These are phyloP conservation scores for Petunia axillaris DNA, from an alignment of 257 asterid genomes.

Conservation along the genomic window DNA sequence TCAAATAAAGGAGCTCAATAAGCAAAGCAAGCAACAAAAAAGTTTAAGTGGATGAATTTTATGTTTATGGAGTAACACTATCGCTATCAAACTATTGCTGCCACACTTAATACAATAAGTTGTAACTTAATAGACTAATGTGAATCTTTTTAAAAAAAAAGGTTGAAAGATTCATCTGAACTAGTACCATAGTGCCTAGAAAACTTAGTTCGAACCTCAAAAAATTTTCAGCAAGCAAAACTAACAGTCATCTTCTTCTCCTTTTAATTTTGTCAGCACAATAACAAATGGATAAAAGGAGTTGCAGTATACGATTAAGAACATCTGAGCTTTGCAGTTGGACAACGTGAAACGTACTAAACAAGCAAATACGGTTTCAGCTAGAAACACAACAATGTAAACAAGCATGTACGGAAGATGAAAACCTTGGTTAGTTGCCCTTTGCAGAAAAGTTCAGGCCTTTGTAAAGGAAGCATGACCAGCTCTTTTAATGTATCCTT, in stretches of 20 bases:
- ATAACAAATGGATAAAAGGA: conserved; percentile 3
- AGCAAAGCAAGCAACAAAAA: background rate
- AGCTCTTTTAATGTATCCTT: conserved; percentile 86
- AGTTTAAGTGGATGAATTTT: background rate
- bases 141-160: background rate
- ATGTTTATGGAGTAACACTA: background rate
- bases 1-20: conserved; percentile 4
- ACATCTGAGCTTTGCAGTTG: conserved; percentile 3
- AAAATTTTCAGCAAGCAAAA: background rate
- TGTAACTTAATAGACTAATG: background rate
- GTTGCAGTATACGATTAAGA: background rate
- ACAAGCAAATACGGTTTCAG: conserved; percentile 12
- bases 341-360: background rate
- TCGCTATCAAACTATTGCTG: background rate
- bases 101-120: background rate
- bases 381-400: conserved; percentile 4
- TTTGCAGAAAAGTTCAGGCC: conserved; percentile 91
- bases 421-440: conserved; percentile 82
- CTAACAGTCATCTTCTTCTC: conserved; percentile 1
- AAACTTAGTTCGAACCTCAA: background rate
- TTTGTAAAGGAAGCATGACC: conserved; percentile 92
- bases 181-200: conserved; percentile 5
- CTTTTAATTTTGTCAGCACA: background rate
- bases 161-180: background rate
- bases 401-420: conserved; percentile 1